phyloP scores from a whole-genome alignment of 352 stramenopile species.

The Halophytophthora polymorphica region DNA sequence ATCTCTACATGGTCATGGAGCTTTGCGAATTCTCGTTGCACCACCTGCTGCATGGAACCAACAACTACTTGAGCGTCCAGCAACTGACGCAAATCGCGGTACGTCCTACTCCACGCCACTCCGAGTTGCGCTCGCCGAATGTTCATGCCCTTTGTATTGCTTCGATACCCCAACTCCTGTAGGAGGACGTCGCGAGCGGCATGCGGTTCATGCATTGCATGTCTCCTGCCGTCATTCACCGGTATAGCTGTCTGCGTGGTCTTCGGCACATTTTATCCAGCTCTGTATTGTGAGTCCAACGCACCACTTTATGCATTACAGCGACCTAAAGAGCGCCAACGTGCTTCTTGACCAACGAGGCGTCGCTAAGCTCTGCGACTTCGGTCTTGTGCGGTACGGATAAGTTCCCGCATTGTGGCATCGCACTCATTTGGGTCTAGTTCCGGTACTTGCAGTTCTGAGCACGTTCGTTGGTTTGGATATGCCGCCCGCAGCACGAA shows the following conservation, averaged over 20 bases:
- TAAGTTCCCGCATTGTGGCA: not conserved
- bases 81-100: conserved; percentile 54
- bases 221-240: conserved; percentile 83
- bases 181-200: conserved; percentile 75
- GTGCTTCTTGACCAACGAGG: conserved; percentile 74
- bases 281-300: not conserved
- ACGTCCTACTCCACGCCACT: not conserved
- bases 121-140: not conserved
- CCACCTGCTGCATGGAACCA: conserved; percentile 56
- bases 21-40: conserved; percentile 69
- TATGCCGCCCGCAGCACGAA: conserved; percentile 49
- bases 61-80: conserved; percentile 48
- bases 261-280: not conserved
- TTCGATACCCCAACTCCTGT: not conserved
- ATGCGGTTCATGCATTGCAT: conserved; percentile 89
- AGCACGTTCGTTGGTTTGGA: not conserved
- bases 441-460: not conserved
- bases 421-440: not conserved
- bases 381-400: conserved; percentile 77
- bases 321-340: conserved; percentile 90
- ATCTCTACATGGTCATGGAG: conserved; percentile 83
- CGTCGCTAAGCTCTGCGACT: conserved; percentile 90
- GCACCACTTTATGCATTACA: conserved; percentile 4
- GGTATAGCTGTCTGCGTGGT: conserved; percentile 20
- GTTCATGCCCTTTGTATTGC: not conserved